Evolutionary conservation across 2,329 filamentous ascomycete species (phyloP), one percentile per base, ranked within the genome.

Genomic region (Lasiodiplodia gonubiensis): DNA sequence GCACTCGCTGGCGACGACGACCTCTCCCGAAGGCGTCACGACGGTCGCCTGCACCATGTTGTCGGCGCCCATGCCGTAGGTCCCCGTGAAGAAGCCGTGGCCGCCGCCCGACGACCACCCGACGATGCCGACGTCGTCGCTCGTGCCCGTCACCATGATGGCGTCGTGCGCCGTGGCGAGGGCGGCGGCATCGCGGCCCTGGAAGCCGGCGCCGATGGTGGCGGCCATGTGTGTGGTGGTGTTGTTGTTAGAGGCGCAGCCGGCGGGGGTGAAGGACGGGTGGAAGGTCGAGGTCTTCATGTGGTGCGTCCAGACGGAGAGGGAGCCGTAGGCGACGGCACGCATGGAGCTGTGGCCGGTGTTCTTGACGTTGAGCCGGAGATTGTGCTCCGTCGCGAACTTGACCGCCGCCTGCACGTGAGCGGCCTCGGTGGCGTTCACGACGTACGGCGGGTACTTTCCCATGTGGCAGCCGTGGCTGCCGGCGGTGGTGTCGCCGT

Each of bases 41-140:
- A 33, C 37, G 74, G 75, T 73, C 53, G 63, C 76, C 76, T 75
- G 71, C 23, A 79, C 74, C 5, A 78, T 74, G n/a, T 77, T 75
- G 67, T 78, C 76, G 18, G 76, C 76, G 25, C 75, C 77, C 4
- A 74, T 78, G 3, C 76, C 77, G 69, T 84, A 84, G 46, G 83
- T 73, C 64, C 80, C 79, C 12, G 82, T 82, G 64, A 89, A 71
- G 2, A 85, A 85, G 12, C 82, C 84, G 73, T 88, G 85, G 0
- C 86, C 86, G 52, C 85, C 86, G 14, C 84, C 86, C 49, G 77
- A 76, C 7, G 79, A 76, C 70, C 78, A 82, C 11, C 80, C 76
- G 69, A 77, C 82, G 72, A 23, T 18, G 46, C 46, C 46, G 46
- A 23, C 18, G 46, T 49, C 21, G 16, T 4, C 1, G 18, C 37